Evolutionary conservation across 129 eudicot genomes (phyloP).

Genomic region (Lactuca saligna): DNA sequence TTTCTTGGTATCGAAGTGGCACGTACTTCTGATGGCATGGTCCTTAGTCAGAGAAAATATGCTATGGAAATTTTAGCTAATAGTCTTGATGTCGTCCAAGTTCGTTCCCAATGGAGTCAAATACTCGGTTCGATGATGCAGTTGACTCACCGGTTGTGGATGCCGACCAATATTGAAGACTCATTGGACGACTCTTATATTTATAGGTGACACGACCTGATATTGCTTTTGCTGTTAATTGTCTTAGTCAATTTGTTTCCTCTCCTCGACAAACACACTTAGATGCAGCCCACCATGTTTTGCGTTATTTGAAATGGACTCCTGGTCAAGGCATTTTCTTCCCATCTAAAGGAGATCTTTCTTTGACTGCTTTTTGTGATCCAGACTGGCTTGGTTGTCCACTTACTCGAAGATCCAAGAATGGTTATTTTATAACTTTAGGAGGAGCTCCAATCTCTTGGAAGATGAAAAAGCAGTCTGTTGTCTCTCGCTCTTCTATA

Average conservation of each 20-base stretch:
- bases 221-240: not conserved
- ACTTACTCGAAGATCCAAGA: not conserved
- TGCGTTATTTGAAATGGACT: not conserved
- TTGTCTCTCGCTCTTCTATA: not conserved
- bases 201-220: not conserved
- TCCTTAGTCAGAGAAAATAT: too few species aligned
- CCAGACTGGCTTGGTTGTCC: conserved; percentile 3
- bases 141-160: too few species aligned
- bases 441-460: not conserved
- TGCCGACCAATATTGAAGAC: not conserved
- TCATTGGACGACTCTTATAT: not conserved
- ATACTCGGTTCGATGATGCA: not conserved
- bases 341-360: not conserved
- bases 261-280: not conserved
- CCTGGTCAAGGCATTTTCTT: not conserved
- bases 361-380: not conserved
- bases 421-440: not conserved
- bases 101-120: not conserved
- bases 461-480: not conserved
- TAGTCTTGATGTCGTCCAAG: too few species aligned
- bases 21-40: too few species aligned
- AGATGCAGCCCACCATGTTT: too few species aligned
- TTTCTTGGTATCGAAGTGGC: too few species aligned
- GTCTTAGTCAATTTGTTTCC: not conserved
- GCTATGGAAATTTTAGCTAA: too few species aligned